phyloP scores from a whole-genome alignment of 2,329 filamentous ascomycete species.

The Penicillium sp. region DNA sequence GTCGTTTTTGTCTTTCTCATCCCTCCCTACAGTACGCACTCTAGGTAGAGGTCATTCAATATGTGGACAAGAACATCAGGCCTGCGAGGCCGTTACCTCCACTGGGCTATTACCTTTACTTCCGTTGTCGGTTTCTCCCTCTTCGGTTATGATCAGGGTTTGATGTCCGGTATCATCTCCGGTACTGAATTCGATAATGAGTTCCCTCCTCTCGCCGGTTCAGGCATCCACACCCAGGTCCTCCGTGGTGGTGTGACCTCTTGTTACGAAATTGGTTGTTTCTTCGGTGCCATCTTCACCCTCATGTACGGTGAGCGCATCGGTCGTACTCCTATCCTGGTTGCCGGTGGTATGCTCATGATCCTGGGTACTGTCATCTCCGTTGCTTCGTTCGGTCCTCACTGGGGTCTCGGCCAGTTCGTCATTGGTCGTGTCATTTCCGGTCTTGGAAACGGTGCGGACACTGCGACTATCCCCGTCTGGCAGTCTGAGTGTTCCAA shows the following conservation, averaged over 20 bases:
- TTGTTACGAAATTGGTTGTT: conserved; percentile 49
- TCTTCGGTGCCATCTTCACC: conserved; percentile 9
- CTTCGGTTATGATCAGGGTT: conserved; percentile 39
- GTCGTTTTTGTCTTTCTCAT: not conserved
- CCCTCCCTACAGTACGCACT: not conserved
- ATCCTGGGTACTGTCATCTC: conserved; percentile 34
- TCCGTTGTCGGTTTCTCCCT: conserved; percentile 55
- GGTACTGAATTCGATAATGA: conserved; percentile 26
- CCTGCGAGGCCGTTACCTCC: conserved; percentile 26
- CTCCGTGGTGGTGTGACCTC: conserved; percentile 54
- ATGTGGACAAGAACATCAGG: conserved; percentile 36
- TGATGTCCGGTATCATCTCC: conserved; percentile 34
- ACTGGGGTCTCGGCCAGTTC: conserved; percentile 42
- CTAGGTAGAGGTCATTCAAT: conserved; percentile 8
- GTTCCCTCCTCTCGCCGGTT: conserved; percentile 22
- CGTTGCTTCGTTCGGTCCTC: conserved; percentile 18
- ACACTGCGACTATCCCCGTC: conserved; percentile 42
- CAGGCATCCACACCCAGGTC: conserved; percentile 32
- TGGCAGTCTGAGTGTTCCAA: conserved; percentile 41
- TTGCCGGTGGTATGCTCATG: conserved; percentile 55
- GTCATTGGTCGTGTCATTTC: conserved; percentile 40
- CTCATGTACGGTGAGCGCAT: conserved; percentile 5
- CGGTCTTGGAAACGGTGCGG: conserved; percentile 39
- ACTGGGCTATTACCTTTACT: conserved; percentile 27
- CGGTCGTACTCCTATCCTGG: conserved; percentile 45